A percentile compares a stretch with the other conserved stretches of the same genome.
Evolutionary conservation across 768 basidiomycete genomes (phyloP).

Genomic region (Suillus sp.): DNA sequence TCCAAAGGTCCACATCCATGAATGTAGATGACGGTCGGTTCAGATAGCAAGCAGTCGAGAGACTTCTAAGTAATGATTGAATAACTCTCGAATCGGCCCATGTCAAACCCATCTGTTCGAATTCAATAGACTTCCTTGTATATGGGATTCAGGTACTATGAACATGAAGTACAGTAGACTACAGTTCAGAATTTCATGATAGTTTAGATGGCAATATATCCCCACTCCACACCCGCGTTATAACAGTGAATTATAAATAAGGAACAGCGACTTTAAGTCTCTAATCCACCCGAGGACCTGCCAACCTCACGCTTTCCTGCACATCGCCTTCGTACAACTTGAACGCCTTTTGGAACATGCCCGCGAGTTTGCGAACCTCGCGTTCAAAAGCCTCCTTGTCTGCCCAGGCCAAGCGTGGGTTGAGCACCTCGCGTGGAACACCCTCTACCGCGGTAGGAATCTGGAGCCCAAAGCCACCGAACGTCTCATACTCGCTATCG

Average conservation of each 20-base stretch:
- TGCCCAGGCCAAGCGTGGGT: conserved; percentile 85
- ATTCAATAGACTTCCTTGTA: neutral
- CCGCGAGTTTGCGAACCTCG: conserved; percentile 84
- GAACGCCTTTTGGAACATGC: conserved; percentile 96
- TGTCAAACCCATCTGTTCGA: neutral
- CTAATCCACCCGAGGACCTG: conserved; percentile 62
- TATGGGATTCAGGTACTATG: neutral
- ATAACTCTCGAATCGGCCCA: neutral
- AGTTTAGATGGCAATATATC: conserved; percentile 3
- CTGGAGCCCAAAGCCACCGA: conserved; percentile 78
- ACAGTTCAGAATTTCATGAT: neutral
- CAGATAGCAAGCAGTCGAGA: neutral
- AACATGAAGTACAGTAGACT: neutral
- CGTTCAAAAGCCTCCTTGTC: conserved; percentile 88
- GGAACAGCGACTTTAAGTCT: conserved; percentile 10
- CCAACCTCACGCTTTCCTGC: conserved; percentile 72
- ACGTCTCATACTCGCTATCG: conserved; percentile 84
- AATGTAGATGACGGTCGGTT: neutral
- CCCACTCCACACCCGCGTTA: neutral
- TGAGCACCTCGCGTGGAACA: conserved; percentile 88
- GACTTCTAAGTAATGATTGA: neutral
- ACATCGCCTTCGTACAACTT: conserved; percentile 89
- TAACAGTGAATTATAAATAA: neutral
- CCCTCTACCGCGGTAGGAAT: conserved; percentile 84
- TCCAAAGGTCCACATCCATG: neutral